A percentile compares a stretch with the other conserved stretches of the same genome.
Conservation (phyloP, 148 eudicot species). For the Chenopodium suecicum region DNA sequence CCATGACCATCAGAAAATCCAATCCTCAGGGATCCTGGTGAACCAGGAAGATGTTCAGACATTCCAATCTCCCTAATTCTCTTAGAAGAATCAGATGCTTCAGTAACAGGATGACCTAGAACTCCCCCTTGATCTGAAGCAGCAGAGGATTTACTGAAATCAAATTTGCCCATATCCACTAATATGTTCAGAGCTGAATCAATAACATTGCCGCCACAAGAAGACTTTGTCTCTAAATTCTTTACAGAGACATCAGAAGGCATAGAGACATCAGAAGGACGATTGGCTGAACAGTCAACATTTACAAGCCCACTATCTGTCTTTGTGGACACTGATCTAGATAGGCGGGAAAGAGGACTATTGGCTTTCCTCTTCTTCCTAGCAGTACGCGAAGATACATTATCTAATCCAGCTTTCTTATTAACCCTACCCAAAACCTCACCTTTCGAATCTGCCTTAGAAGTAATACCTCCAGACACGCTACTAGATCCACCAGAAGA, state of each 20-base stretch:
- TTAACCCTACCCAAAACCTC: slow-evolving; percentile 32
- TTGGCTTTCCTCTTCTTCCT: slow-evolving; percentile 49
- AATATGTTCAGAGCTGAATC: slow-evolving; percentile 15
- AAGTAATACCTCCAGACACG: slow-evolving; percentile 23
- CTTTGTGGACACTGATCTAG: slow-evolving; percentile 32
- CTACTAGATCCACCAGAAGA: slow-evolving; percentile 12
- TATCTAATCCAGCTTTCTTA: slow-evolving; percentile 22
- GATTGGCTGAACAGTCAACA: slow-evolving; percentile 18
- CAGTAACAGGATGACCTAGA: slow-evolving; percentile 25
- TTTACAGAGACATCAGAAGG: slow-evolving; percentile 22
- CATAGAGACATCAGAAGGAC: slow-evolving; percentile 27
- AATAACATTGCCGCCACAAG: slow-evolving; percentile 19
- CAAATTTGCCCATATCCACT: slow-evolving; percentile 22
- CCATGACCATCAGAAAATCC: slow-evolving; percentile 25
- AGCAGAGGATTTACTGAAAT: slow-evolving; percentile 23
- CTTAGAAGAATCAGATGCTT: slow-evolving; percentile 18
- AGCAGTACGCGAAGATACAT: slow-evolving; percentile 23
- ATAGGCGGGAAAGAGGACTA: slow-evolving; percentile 21
- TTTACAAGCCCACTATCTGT: slow-evolving; percentile 27
- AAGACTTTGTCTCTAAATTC: slow-evolving; percentile 17
- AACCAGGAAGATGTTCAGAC: slow-evolving; percentile 17
- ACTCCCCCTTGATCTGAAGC: slow-evolving; percentile 23
- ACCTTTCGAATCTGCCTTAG: slow-evolving; percentile 22
- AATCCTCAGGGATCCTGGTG: slow-evolving; percentile 20
- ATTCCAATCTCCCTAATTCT: slow-evolving; percentile 26